Base-by-base conservation (phyloP, 306 rosid genomes). In the Quercus wislizeni region DNA sequence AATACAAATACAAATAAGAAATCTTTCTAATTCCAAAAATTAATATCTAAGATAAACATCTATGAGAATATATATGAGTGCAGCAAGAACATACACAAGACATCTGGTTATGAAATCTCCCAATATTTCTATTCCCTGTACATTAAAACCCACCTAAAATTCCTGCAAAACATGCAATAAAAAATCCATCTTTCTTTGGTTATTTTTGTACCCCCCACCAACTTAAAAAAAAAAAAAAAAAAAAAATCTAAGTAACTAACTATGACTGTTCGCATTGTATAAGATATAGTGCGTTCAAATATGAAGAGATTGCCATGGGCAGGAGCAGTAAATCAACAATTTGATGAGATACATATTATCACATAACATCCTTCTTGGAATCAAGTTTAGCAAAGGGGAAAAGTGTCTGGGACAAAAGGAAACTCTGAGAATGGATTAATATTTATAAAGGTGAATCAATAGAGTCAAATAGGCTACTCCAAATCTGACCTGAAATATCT, bases 91-190 rank as follows among this genome's bases (percentile, higher is more conserved):
- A 1, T 88, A 93, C 98, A 91, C 85, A 31, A 95, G 98, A 70
- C 70, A 52, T 75, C 98, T 88, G 73, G 84, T 90, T 17, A 95
- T 79, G 61, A 95, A 82, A 33, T 87, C 93, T 18, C 98, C 99
- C 82, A 95, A 79, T 97, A 95, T 95, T 76, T 75, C 85, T 28
- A 79, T 79, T 64, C 67, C 74, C 70, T 70, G 20, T 31, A 5
- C 64, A 41, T 58, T 56, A 70, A 74, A 80, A 80, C 74, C 84
- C 56, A 7, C 65, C 33, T 38, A 63, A 63, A 72, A 76, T 20
- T 73, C 79, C 84, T 86, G 88, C 73, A 84, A 81, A 27, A 59
- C 27, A 83, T 35, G 33, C 68, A 77, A 74, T 3, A 55, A 80
- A 74, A 11, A 14, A 35, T 56, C 73, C 69, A 68, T 33, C 38